These are phyloP conservation scores for Physcomitrellopsis africana DNA, from an alignment of 225 moss, liverwort and hornwort genomes.

Conservation along the genomic window DNA sequence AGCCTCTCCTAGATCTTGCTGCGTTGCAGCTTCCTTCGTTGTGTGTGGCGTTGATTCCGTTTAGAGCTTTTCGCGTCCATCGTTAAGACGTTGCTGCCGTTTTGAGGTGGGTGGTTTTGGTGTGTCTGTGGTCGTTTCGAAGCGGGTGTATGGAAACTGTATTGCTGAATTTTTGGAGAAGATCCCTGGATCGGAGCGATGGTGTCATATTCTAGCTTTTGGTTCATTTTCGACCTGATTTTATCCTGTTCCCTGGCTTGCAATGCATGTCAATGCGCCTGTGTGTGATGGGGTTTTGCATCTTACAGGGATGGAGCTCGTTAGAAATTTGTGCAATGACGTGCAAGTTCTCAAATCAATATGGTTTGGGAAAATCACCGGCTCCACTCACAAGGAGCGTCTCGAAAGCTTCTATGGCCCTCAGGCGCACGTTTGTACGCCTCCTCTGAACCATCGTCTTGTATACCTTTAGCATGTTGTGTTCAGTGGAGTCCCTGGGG, in stretches of 20 bases:
- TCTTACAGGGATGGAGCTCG: slow-evolving; percentile 47
- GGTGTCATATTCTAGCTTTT: neutral
- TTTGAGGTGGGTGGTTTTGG: too few species aligned
- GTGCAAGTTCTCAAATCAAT: slow-evolving; percentile 84
- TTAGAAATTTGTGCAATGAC: slow-evolving; percentile 71
- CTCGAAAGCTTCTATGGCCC: slow-evolving; percentile 91
- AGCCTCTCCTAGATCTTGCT: too few species aligned
- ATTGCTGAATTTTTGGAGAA: neutral
- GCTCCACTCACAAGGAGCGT: slow-evolving; percentile 89
- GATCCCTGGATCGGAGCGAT: neutral
- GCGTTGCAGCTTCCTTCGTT: too few species aligned
- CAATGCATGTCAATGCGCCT: slow-evolving; percentile 9
- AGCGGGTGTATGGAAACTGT: too few species aligned
- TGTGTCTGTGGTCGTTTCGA: too few species aligned
- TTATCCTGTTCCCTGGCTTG: slow-evolving; percentile 1
- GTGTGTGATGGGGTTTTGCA: slow-evolving; percentile 1
- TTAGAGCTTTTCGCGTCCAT: too few species aligned
- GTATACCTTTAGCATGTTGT: neutral
- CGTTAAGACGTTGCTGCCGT: too few species aligned
- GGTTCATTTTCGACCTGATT: neutral
- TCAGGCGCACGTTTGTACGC: slow-evolving; percentile 74
- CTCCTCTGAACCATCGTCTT: neutral
- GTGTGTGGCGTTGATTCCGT: too few species aligned
- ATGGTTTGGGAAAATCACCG: slow-evolving; percentile 80
- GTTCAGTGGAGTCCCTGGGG: neutral